Percentiles rank a stretch among this genome's conserved stretches.
Conservation (phyloP, 805 yeast genomes). For the Brettanomyces bruxellensis region DNA sequence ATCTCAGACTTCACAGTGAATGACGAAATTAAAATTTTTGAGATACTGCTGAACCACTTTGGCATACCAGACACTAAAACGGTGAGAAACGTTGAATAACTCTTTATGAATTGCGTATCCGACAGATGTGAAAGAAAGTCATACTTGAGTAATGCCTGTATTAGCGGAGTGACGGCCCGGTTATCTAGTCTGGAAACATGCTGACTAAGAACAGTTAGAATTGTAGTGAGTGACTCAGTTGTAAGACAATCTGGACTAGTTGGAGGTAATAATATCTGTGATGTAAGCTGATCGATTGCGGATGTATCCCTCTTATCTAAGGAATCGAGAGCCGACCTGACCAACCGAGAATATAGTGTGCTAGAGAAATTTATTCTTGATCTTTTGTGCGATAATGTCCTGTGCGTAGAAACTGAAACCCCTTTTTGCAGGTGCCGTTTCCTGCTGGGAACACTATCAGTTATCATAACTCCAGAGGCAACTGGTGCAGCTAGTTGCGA, state of each 20-base stretch:
- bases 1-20: constrained; percentile 29
- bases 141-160: constrained; percentile 53
- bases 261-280: constrained; percentile 47
- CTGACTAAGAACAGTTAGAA: constrained; percentile 49
- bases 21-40: constrained; percentile 54
- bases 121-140: constrained; percentile 49
- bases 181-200: constrained; percentile 65
- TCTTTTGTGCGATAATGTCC: neutral
- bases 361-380: constrained; percentile 13
- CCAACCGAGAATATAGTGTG: constrained; percentile 28
- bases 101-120: constrained; percentile 30
- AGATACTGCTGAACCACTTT: constrained; percentile 84
- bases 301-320: constrained; percentile 51
- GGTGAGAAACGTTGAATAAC: constrained; percentile 62
- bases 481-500: neutral
- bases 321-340: constrained; percentile 61
- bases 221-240: constrained; percentile 39
- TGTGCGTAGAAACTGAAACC: neutral
- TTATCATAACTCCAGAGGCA: neutral
- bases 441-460: neutral
- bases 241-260: constrained; percentile 47
- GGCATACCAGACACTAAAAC: constrained; percentile 82
- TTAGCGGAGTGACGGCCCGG: constrained; percentile 39
- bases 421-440: neutral
- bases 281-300: constrained; percentile 50